Percentiles rank a stretch among this genome's conserved stretches.
Evolutionary conservation across 495 filamentous ascomycete species (phyloP).

Genomic region (Melanomma pulvis-pyrius): DNA sequence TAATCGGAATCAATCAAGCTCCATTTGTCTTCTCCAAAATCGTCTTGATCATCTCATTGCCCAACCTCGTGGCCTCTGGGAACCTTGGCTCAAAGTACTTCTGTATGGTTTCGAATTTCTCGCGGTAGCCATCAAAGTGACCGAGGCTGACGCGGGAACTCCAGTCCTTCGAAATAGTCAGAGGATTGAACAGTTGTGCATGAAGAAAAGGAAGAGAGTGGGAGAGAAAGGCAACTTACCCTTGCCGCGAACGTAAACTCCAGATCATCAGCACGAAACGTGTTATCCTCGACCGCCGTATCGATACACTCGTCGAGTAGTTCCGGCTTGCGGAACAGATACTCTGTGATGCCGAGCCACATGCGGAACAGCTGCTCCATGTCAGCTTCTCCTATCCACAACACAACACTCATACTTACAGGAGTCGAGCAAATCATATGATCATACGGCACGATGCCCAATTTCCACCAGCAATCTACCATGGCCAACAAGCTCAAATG

Average conservation of each 20-base stretch:
- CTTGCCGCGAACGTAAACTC: constrained; percentile 97
- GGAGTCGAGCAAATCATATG: constrained; percentile 99
- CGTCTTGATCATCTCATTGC: constrained; percentile 96
- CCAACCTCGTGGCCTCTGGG: constrained; percentile 77
- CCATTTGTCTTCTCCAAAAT: constrained; percentile 76
- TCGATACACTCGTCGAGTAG: constrained; percentile 83
- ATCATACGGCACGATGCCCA: constrained; percentile 93
- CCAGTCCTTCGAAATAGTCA: constrained; percentile 64
- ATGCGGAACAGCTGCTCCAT: constrained; percentile 77
- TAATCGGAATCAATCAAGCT: not conserved
- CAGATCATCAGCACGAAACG: constrained; percentile 86
- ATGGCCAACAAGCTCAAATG: constrained; percentile 94
- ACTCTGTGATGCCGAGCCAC: constrained; percentile 97
- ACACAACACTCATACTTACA: constrained; percentile 58
- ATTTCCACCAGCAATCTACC: constrained; percentile 95
- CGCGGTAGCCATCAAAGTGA: constrained; percentile 85
- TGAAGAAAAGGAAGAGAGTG: not conserved
- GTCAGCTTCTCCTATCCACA: not conserved
- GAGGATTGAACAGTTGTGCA: not conserved
- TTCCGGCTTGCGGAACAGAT: constrained; percentile 82
- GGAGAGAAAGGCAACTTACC: constrained; percentile 47
- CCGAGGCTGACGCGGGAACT: constrained; percentile 88
- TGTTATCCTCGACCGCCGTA: constrained; percentile 83
- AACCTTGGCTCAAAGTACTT: constrained; percentile 89
- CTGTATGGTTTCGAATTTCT: constrained; percentile 86